Evolutionary conservation across 805 yeast genomes (phyloP), one percentile per base, ranked within the genome.

Genomic region (Candida gorgasii): DNA sequence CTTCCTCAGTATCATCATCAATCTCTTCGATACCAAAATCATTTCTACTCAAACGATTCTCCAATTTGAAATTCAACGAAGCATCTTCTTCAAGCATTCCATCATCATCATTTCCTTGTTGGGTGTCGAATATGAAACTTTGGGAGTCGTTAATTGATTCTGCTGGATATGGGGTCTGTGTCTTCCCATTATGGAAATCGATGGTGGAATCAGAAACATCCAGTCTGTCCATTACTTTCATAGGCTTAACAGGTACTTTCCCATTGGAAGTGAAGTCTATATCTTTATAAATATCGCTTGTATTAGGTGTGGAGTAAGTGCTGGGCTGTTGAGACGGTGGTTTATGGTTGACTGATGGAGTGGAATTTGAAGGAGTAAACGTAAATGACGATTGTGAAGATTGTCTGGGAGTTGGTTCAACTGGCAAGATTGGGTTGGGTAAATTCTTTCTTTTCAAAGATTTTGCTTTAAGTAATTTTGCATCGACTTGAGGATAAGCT

Each of bases 261-360:
- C 75, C 75, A 52, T 67, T 67, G 5, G 70, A 58, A 6, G 74
- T 69, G 51, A 69, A 69, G 47, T 69, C 75, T 46, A 69, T 51
- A 35, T 57, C 61, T 31, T 61, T 59, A 47, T 69, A 69, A 24
- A 50, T 48, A 18, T 57, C 61, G 9, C 30, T 35, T 8, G 43
- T 19, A 27, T 27, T 34, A 3, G 42, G 38, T 16, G 36, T 31
- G 7, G 44, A 29, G 8, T 19, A n/a, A 16, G 24, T 37, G 4
- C 4, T 29, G 14, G 32, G 32, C 5, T 24, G n/a, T n/a, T n/a
- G n/a, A n/a, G n/a, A n/a, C n/a, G n/a, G n/a, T n/a, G n/a, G n/a
- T n/a, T n/a, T n/a, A n/a, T 24, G 7, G 12, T 24, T 24, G 18
- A 17, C 23, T 8, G 35, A 18, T 7, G 42, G 38, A 22, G 36